Evolutionary conservation across 495 filamentous ascomycete species (phyloP).

Genomic region (Poronia punctata): DNA sequence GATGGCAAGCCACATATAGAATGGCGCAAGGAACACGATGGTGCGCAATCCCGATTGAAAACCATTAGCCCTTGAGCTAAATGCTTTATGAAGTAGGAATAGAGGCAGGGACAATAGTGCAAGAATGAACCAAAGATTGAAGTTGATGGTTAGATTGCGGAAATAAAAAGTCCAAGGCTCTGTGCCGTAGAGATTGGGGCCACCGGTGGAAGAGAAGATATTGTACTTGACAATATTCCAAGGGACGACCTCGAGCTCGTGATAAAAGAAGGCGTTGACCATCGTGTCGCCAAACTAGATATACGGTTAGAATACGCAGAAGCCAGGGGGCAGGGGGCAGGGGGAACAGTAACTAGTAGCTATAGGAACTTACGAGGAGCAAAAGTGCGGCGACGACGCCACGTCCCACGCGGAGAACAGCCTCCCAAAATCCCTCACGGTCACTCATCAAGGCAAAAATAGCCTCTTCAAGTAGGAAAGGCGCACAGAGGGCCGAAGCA

Average conservation of each 20-base stretch:
- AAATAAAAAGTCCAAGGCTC: constrained; percentile 98
- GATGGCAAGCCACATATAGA: constrained; percentile 91
- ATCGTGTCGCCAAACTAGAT: constrained; percentile 39
- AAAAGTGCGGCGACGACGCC: constrained; percentile 60
- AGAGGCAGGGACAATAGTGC: constrained; percentile 67
- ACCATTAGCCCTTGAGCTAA: constrained; percentile 34
- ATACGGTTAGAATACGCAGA: constrained; percentile 8
- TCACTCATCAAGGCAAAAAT: constrained; percentile 53
- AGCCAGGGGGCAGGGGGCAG: too few relatives aligned
- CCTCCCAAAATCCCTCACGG: constrained; percentile 48
- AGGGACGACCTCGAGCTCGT: constrained; percentile 66
- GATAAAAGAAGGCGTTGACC: constrained; percentile 78
- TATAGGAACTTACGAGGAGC: constrained; percentile 66
- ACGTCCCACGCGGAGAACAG: constrained; percentile 52
- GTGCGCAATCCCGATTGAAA: constrained; percentile 54
- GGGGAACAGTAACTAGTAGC: too few relatives aligned
- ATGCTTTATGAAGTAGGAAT: constrained; percentile 41
- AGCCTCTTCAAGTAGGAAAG: constrained; percentile 72
- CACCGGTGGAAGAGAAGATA: constrained; percentile 71
- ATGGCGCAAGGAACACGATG: constrained; percentile 69
- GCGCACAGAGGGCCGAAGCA: constrained; percentile 71
- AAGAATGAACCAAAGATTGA: constrained; percentile 87
- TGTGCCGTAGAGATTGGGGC: constrained; percentile 90
- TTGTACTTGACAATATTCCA: constrained; percentile 97
- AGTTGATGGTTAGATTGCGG: constrained; percentile 86